Percentiles rank a stretch among this genome's conserved stretches.
phyloP scores from a whole-genome alignment of 352 stramenopile genomes.

The Phytophthora sp. region DNA sequence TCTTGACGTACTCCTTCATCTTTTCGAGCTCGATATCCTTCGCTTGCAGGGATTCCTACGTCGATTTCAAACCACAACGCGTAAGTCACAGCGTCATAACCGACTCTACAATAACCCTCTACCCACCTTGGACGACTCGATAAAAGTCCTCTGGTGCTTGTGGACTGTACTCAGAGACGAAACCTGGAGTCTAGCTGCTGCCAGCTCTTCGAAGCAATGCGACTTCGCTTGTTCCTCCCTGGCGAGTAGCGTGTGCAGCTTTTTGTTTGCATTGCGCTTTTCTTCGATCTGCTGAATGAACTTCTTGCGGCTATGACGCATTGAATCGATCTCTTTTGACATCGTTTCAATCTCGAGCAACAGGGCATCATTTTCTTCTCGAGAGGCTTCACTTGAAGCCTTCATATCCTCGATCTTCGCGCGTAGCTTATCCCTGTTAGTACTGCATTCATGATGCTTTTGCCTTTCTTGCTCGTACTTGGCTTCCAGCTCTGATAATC shows the following conservation, averaged over 20 bases:
- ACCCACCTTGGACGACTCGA: conserved; percentile 69
- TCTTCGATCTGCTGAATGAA: conserved; percentile 79
- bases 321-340: conserved; percentile 58
- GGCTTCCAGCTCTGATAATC: conserved; percentile 39
- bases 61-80: background rate
- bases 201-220: conserved; percentile 81
- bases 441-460: conserved; percentile 31
- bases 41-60: conserved; percentile 58
- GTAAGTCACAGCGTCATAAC: too few species aligned
- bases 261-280: conserved; percentile 78
- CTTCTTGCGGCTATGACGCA: conserved; percentile 76
- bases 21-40: conserved; percentile 72
- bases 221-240: conserved; percentile 74
- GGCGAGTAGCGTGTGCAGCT: conserved; percentile 66
- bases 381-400: conserved; percentile 51
- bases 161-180: conserved; percentile 78
- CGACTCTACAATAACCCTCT: background rate
- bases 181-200: conserved; percentile 69
- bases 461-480: conserved; percentile 42
- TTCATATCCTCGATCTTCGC: conserved; percentile 58
- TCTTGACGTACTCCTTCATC: conserved; percentile 69
- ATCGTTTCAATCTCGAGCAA: conserved; percentile 78
- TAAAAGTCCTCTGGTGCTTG: conserved; percentile 75
- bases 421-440: conserved; percentile 40
- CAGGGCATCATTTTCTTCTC: conserved; percentile 81